A percentile compares a stretch with the other conserved stretches of the same genome.
Conservation (phyloP, 306 rosid genomes). For the Rosa persica region DNA sequence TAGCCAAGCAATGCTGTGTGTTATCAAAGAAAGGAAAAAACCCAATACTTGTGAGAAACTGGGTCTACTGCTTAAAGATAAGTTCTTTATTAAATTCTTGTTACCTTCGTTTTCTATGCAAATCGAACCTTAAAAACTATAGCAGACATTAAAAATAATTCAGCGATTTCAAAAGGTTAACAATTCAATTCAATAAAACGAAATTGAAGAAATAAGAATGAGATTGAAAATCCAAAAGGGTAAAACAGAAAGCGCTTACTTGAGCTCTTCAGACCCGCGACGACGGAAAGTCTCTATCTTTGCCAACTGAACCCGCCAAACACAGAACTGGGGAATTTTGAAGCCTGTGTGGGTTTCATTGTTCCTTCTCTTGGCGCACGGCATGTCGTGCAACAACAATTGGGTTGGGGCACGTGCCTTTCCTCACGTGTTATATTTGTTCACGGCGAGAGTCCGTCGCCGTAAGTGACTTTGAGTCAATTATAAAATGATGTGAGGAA, state of each 20-base stretch:
- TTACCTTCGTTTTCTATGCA: neutral
- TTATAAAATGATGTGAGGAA: too few relatives aligned
- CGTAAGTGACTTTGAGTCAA: too few relatives aligned
- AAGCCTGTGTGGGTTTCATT: neutral
- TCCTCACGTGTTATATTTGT: too few relatives aligned
- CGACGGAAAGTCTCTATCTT: neutral
- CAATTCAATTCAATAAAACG: neutral
- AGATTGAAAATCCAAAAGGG: neutral
- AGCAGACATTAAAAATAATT: neutral
- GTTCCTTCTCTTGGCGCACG: neutral
- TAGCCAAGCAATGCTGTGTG: neutral
- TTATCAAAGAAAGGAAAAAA: neutral
- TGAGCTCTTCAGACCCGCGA: neutral
- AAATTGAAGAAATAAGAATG: neutral
- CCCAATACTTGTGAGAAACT: neutral
- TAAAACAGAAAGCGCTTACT: neutral
- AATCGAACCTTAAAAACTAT: neutral
- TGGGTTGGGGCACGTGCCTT: neutral
- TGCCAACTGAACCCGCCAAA: conserved; percentile 13
- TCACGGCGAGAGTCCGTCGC: too few relatives aligned
- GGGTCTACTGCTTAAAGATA: neutral
- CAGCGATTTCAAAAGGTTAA: neutral
- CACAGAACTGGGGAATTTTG: neutral
- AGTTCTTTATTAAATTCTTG: neutral
- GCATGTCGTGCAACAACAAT: neutral